phyloP scores from a whole-genome alignment of 2,329 filamentous ascomycete genomes.

The Pseudogymnoascus sp. region DNA sequence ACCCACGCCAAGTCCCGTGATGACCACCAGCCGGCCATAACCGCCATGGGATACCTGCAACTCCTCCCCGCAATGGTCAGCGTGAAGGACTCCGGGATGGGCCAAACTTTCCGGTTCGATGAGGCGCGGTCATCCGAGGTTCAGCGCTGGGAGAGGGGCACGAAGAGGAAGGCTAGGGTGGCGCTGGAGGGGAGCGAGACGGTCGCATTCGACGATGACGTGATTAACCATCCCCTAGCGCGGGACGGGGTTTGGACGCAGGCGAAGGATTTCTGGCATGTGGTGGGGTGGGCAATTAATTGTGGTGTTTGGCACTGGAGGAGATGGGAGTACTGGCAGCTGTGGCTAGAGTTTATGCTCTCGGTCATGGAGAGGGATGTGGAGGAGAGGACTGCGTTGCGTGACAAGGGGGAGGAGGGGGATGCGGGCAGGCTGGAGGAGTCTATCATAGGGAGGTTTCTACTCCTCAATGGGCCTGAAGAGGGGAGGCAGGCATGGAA shows the following conservation, averaged over 20 bases:
- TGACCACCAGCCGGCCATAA: neutral
- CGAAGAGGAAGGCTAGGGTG: conserved; percentile 27
- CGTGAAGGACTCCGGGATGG: neutral
- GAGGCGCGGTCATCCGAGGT: conserved; percentile 22
- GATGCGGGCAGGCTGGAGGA: conserved; percentile 34
- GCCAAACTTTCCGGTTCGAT: conserved; percentile 36
- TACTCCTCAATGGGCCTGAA: conserved; percentile 29
- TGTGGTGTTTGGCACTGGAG: conserved; percentile 66
- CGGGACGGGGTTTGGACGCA: conserved; percentile 59
- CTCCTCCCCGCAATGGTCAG: neutral
- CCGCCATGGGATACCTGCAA: neutral
- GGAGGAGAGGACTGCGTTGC: neutral
- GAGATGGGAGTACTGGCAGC: conserved; percentile 73
- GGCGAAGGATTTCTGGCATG: conserved; percentile 83
- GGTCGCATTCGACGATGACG: conserved; percentile 32
- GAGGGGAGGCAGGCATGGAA: conserved; percentile 34
- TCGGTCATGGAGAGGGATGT: conserved; percentile 64
- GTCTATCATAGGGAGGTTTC: conserved; percentile 54
- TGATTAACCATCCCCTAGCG: conserved; percentile 52
- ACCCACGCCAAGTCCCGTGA: conserved; percentile 58
- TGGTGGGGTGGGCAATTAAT: conserved; percentile 87
- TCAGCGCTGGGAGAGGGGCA: conserved; percentile 23
- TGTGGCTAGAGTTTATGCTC: conserved; percentile 73
- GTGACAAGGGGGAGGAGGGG: conserved; percentile 17
- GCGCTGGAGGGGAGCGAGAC: conserved; percentile 29